Base-by-base conservation (phyloP, 176 grass and related monocot species). In the Phragmites australis region DNA sequence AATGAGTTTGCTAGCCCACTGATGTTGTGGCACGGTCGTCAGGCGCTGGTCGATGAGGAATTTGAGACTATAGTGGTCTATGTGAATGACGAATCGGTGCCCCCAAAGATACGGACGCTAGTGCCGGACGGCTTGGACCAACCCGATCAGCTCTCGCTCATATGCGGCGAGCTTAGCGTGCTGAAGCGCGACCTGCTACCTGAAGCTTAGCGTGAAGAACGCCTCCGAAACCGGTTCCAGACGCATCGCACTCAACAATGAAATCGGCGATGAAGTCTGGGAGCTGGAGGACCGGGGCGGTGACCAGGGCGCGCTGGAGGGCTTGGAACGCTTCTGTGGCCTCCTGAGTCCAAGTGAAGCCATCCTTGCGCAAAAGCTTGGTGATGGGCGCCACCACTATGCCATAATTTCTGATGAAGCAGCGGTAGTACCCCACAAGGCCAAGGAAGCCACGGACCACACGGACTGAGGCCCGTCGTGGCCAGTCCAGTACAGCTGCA, bases 381-480 rank as follows among this genome's bases (percentile, higher is more conserved):
- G 56, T 59, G 4, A 59, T 8, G 1, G 56, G 56, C 0, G 23
- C 22, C 13, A 19, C 56, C 0, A 59, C 8, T 3, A 9, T 12
- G 6, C 51, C 51, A 3, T 23, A 56, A 5, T 56, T 15, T 1
- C n/a, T 9, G n/a, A 56, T 56, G 8, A 56, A 56, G 0, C 9
- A 0, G 0, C 9, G 53, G n/a, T 56, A 56, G 53, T 56, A 56
- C 6, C 53, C 7, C 1, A 26, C 25, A 2, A 61, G 27, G 2
- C 26, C 25, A 10, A 61, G 27, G 5, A 61, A 61, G 3, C 57
- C 57, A 31, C 57, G 26, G 1, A 61, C 0, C 2, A 0, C 49
- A 13, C 12, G 2, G 1, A 29, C 57, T 14, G 3, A 15, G 0
- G 0, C 0, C 0, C 3, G 57, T 1, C 0, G 8, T 6, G 57